Evolutionary conservation across 495 filamentous ascomycete species (phyloP).

Genomic region (Aspergillus nidulans): DNA sequence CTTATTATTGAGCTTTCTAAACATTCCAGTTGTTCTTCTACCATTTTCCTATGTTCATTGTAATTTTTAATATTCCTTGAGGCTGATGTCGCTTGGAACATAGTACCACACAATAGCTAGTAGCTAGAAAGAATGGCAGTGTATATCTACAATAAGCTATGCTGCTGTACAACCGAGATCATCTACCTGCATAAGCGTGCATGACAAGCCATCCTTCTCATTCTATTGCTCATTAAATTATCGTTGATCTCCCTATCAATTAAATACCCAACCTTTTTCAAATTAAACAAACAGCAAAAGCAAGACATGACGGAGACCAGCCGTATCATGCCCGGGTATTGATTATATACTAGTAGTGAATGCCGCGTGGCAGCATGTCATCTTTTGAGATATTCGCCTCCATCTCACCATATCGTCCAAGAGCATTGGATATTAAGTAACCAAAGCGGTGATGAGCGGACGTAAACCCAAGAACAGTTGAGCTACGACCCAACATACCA

Average conservation of each 20-base stretch:
- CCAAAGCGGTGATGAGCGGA: neutral
- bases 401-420: no score
- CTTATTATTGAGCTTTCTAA: conserved; percentile 4
- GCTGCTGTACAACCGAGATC: neutral
- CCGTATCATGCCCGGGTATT: conserved; percentile 20
- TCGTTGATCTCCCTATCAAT: neutral
- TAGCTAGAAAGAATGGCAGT: neutral
- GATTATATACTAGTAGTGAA: conserved; percentile 8
- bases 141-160: neutral
- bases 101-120: neutral
- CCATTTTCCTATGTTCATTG: neutral
- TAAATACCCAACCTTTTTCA: neutral
- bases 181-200: neutral
- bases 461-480: neutral
- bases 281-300: neutral
- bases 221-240: neutral
- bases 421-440: no score
- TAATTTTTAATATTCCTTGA: neutral
- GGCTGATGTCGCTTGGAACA: neutral
- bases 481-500: conserved; percentile 64
- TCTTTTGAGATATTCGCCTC: no score
- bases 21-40: conserved; percentile 2
- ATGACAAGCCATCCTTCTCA: neutral
- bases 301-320: conserved; percentile 19
- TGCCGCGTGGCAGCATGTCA: neutral